Evolutionary conservation across 495 filamentous ascomycete genomes (phyloP).

Genomic region (Aspergillus ostianus): DNA sequence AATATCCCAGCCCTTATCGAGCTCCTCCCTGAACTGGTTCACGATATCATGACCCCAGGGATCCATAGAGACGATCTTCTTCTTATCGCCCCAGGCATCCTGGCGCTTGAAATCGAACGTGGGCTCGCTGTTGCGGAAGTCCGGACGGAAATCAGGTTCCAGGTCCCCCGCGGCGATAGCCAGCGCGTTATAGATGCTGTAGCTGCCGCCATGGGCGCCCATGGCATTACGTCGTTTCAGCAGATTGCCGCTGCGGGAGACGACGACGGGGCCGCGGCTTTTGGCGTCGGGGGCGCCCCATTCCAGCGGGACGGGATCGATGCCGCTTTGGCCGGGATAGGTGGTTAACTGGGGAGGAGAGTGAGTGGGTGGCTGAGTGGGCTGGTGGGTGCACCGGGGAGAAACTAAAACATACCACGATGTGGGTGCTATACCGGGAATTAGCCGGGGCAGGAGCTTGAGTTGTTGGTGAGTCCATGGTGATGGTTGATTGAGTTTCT

Average conservation of each 20-base stretch:
- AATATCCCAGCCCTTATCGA: constrained; percentile 79
- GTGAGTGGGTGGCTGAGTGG: not conserved
- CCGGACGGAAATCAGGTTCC: constrained; percentile 78
- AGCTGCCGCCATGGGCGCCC: constrained; percentile 95
- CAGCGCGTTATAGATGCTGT: constrained; percentile 93
- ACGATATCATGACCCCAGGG: constrained; percentile 78
- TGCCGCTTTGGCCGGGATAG: constrained; percentile 90
- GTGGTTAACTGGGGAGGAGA: constrained; percentile 60
- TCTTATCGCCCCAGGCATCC: constrained; percentile 83
- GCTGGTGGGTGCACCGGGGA: not conserved
- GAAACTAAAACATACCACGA: constrained; percentile 31
- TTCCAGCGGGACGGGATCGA: constrained; percentile 82
- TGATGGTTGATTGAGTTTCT: constrained; percentile 3
- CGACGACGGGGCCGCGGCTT: constrained; percentile 83
- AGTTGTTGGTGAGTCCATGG: constrained; percentile 22
- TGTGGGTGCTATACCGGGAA: constrained; percentile 42
- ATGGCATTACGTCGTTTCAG: constrained; percentile 84
- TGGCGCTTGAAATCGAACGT: constrained; percentile 85
- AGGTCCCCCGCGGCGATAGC: constrained; percentile 91
- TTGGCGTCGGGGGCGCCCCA: constrained; percentile 81
- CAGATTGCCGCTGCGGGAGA: constrained; percentile 71
- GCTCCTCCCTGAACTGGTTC: constrained; percentile 37
- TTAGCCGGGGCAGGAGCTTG: constrained; percentile 24
- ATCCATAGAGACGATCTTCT: constrained; percentile 98
- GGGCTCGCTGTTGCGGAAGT: constrained; percentile 93